Evolutionary conservation across 2,329 filamentous ascomycete species (phyloP), one percentile per base, ranked within the genome.

Genomic region (Tolypocladium nubicola): DNA sequence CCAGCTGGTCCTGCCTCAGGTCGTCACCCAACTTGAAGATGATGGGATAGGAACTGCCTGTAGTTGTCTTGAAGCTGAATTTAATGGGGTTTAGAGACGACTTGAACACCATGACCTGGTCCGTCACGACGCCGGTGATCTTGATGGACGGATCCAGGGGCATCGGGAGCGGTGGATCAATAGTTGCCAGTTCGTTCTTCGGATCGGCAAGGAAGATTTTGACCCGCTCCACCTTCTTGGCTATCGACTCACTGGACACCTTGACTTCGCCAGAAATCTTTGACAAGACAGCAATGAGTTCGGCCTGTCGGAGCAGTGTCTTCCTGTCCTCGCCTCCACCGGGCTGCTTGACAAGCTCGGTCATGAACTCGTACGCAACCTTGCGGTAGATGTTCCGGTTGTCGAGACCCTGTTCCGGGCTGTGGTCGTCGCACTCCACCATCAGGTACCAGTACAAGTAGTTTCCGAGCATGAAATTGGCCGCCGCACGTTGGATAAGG

Each of bases 371-470:
- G 66, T 91, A 99, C 59, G 94, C 92, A 10, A 99, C 89, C 65
- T 93, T 91, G 35, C 89, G 87, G 71, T 96, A 99, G 21, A 97
- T 84, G 61, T 89, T 89, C 52, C 89, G 87, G 67, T 93, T 88
- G 57, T 86, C 84, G 5, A 83, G 78, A 26, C 85, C 81, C 64
- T 92, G 89, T 49, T 90, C 87, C 4, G 85, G 84, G 62, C 88
- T 91, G 59, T 80, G 78, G 69, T 97, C 93, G 64, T 95, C 90
- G 64, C 92, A 95, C 73, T 99, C 95, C 1, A 99, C 94, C 86
- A 97, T 97, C 2, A 99, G 79, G 71, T 97, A 99, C 94, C 94
- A 99, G 70, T 97, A 90, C 56, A 99, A 84, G 73, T 95, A 96
- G 69, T 96, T 99, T 37, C 93, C 94, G 1, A 99, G 80, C 59